Percentiles rank a stretch among this genome's conserved stretches.
Conservation (phyloP, 129 eudicot genomes). For the Scalesia atractyloides region DNA sequence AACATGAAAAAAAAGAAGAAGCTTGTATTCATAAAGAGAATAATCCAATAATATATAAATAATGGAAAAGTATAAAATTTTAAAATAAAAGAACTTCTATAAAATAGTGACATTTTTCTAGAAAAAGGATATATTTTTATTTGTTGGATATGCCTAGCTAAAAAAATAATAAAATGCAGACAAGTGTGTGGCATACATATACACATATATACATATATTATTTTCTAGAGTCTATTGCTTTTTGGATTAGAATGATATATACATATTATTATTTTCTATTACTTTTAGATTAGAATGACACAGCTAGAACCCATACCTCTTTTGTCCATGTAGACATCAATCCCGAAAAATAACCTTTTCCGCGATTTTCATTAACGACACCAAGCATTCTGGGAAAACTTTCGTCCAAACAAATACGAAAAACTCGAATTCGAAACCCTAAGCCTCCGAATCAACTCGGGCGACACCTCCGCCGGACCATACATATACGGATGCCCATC, state of each 20-base stretch:
- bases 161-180: neutral
- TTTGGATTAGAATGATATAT: slow-evolving; percentile 13
- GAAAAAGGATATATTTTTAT: too few species aligned
- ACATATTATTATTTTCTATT: neutral
- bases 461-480: slow-evolving; percentile 50
- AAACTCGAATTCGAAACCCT: slow-evolving; percentile 54
- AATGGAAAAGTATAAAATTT: too few species aligned
- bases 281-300: slow-evolving; percentile 21
- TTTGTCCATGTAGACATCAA: slow-evolving; percentile 30
- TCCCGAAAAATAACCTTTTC: slow-evolving; percentile 55
- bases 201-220: neutral
- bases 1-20: too few species aligned
- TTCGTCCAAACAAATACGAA: slow-evolving; percentile 66
- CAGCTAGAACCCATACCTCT: slow-evolving; percentile 23
- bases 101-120: too few species aligned
- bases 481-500: slow-evolving; percentile 76
- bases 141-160: neutral
- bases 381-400: slow-evolving; percentile 76
- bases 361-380: slow-evolving; percentile 52
- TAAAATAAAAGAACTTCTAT: too few species aligned
- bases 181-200: slow-evolving; percentile 1
- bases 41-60: too few species aligned
- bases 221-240: slow-evolving; percentile 7
- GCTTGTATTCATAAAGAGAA: too few species aligned
- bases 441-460: slow-evolving; percentile 44